Conservation (phyloP, 208 protist genomes). For the Leishmania aethiopica region DNA sequence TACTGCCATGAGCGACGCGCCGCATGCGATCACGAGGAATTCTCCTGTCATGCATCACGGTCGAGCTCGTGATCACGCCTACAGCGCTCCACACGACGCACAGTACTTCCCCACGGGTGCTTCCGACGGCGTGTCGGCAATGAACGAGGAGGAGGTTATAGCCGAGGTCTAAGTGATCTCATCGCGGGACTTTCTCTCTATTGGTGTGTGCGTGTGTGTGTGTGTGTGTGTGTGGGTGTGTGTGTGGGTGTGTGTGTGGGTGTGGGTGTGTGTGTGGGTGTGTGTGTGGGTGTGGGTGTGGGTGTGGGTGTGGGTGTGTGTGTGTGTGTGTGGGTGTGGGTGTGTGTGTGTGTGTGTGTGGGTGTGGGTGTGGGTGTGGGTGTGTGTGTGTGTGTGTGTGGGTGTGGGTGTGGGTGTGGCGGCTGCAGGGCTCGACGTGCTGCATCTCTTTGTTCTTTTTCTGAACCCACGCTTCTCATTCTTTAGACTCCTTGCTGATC, state of each 20-base stretch:
- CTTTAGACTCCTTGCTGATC: not conserved
- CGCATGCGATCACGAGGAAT: not conserved
- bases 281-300: not conserved
- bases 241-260: not conserved
- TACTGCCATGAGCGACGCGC: not conserved
- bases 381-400: no score
- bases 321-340: not conserved
- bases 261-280: no score
- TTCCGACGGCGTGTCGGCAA: not conserved
- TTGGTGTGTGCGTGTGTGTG: not conserved
- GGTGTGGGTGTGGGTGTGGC: not conserved
- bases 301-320: not conserved
- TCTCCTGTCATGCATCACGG: not conserved
- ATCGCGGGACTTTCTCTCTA: not conserved
- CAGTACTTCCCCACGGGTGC: not conserved
- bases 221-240: not conserved
- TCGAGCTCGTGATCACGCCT: not conserved
- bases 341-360: not conserved
- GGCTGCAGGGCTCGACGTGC: not conserved
- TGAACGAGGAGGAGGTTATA: constrained; percentile 6
- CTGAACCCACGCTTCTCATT: not conserved
- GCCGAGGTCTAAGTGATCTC: not conserved
- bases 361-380: no score
- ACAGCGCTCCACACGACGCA: not conserved
- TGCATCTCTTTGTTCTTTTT: not conserved